Conservation (phyloP, 2,329 filamentous ascomycete genomes). For the Microdochium trichocladiopsis region DNA sequence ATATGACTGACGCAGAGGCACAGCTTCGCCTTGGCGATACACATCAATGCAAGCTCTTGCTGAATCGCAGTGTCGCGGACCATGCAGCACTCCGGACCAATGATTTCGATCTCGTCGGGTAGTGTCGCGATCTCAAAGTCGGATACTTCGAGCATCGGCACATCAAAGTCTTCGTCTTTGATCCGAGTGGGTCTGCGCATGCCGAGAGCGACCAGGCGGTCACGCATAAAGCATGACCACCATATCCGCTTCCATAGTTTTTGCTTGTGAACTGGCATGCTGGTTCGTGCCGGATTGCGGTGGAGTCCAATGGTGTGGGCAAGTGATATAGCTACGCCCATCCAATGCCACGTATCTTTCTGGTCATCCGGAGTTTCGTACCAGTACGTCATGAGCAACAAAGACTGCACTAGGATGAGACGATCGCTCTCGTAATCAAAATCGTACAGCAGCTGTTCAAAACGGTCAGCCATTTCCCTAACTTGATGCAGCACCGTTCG, state of each 20-base stretch:
- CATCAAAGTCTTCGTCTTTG: conserved; percentile 88
- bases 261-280: conserved; percentile 66
- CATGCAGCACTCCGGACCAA: conserved; percentile 63
- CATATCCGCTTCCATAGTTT: conserved; percentile 92
- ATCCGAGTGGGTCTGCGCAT: conserved; percentile 91
- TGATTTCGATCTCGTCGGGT: conserved; percentile 58
- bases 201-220: conserved; percentile 83
- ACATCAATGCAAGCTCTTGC: conserved; percentile 75
- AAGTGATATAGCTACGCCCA: conserved; percentile 89
- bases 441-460: conserved; percentile 70
- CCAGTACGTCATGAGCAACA: conserved; percentile 94
- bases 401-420: conserved; percentile 78
- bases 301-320: conserved; percentile 92
- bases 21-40: conserved; percentile 84
- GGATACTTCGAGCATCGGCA: conserved; percentile 76
- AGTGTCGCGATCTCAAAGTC: conserved; percentile 77
- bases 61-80: conserved; percentile 68
- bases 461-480: background rate
- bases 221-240: conserved; percentile 97
- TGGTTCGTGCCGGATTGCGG: conserved; percentile 71
- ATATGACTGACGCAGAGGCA: conserved; percentile 87
- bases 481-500: background rate
- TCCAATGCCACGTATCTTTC: conserved; percentile 98
- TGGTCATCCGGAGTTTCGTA: conserved; percentile 96
- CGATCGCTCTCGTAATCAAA: conserved; percentile 93